These are phyloP conservation scores for Candida ovalis DNA, from an alignment of 805 yeast genomes.

Conservation along the genomic window DNA sequence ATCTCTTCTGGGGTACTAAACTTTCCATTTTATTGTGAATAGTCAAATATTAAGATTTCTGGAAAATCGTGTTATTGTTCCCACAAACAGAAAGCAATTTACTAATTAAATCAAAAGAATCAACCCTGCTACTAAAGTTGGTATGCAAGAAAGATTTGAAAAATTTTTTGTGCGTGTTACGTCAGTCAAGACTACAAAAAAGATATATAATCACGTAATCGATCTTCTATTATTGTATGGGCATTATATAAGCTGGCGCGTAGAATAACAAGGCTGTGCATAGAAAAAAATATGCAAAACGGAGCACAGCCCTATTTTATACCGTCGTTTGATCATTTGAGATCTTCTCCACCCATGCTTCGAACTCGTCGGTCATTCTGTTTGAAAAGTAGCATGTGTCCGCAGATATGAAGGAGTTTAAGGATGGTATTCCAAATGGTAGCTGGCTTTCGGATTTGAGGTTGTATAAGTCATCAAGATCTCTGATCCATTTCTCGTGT, in stretches of 20 bases:
- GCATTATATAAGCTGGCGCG: background rate
- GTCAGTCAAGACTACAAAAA: background rate
- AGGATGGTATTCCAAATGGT: slow-evolving; percentile 24
- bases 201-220: background rate
- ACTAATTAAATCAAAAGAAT: background rate
- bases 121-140: background rate
- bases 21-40: background rate
- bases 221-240: background rate
- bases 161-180: background rate
- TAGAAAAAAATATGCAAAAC: background rate
- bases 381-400: slow-evolving; percentile 26
- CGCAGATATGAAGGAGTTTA: slow-evolving; percentile 18
- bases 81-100: no score
- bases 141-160: background rate
- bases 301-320: background rate
- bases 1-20: slow-evolving; percentile 11
- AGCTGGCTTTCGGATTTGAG: slow-evolving; percentile 36
- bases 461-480: slow-evolving; percentile 29
- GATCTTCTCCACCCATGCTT: slow-evolving; percentile 31
- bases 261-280: no score
- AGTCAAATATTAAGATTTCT: background rate
- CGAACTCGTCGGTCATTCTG: slow-evolving; percentile 30
- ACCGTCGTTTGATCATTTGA: slow-evolving; percentile 15
- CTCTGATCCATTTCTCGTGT: slow-evolving; percentile 60
- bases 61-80: no score